These are phyloP conservation scores for Picea abies DNA, from an alignment of 83 land plant species.

Conservation along the genomic window DNA sequence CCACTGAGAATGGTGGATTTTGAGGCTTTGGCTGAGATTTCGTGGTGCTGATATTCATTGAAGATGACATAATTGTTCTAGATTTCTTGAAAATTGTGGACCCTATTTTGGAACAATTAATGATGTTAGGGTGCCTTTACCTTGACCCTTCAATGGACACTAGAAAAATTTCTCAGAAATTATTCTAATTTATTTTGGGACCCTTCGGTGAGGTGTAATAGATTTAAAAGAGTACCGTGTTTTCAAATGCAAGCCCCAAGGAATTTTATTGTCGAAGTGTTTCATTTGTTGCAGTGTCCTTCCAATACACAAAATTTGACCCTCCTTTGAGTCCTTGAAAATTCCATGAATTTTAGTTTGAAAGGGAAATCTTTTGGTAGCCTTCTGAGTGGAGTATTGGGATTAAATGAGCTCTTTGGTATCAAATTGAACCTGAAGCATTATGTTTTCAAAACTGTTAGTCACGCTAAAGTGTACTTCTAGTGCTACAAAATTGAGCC, in stretches of 20 bases:
- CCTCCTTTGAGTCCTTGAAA: neutral
- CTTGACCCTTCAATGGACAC: no score
- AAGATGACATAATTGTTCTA: constrained; percentile 5
- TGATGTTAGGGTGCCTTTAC: no score
- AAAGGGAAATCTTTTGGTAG: neutral
- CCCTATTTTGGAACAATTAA: no score
- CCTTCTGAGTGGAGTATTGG: neutral
- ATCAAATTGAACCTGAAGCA: neutral
- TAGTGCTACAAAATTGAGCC: neutral
- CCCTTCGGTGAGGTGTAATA: neutral
- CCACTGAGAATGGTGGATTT: neutral
- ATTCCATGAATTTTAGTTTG: neutral
- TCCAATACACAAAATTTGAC: neutral
- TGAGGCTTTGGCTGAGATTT: neutral
- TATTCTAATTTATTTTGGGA: neutral
- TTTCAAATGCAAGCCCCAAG: neutral
- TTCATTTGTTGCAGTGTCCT: no score
- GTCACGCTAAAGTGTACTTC: neutral
- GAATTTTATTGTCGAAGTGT: neutral
- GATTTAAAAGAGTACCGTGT: neutral
- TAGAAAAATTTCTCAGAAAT: no score
- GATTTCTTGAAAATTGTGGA: no score
- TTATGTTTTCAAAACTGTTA: no score
- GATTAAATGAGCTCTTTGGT: neutral
- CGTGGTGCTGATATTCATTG: constrained; percentile 14